A percentile compares a stretch with the other conserved stretches of the same genome.
phyloP scores from a whole-genome alignment of 1,284 basidiomycete species.

The Malassezia furfur region DNA sequence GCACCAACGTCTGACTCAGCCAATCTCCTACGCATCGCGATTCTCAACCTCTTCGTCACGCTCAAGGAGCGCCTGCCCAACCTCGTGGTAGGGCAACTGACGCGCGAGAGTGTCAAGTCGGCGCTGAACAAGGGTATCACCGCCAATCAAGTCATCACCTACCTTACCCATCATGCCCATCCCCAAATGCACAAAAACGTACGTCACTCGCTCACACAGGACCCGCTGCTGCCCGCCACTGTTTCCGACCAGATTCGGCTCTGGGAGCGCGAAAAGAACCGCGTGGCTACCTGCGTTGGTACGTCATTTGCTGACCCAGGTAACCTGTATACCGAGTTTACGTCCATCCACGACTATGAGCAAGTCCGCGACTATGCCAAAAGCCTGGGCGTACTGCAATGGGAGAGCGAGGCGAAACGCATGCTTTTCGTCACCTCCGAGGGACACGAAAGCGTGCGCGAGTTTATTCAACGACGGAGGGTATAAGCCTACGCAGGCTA shows the following conservation, averaged over 20 bases:
- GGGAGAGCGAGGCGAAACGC: conserved; percentile 62
- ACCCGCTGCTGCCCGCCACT: conserved; percentile 81
- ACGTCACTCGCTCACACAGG: conserved; percentile 53
- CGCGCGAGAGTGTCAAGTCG: conserved; percentile 84
- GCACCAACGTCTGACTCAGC: conserved; percentile 52
- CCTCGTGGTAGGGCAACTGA: conserved; percentile 86
- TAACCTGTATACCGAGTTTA: conserved; percentile 72
- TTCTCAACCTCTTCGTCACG: conserved; percentile 84
- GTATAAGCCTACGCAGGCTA: conserved; percentile 3
- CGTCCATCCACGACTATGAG: conserved; percentile 74
- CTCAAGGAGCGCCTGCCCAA: conserved; percentile 92
- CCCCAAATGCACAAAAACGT: conserved; percentile 94
- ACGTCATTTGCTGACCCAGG: conserved; percentile 16
- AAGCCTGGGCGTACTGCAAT: conserved; percentile 68
- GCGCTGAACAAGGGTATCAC: conserved; percentile 90
- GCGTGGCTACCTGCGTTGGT: conserved; percentile 56
- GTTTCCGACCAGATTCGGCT: conserved; percentile 96
- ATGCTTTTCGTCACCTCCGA: conserved; percentile 74
- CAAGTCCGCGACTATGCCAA: conserved; percentile 76
- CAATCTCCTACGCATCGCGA: conserved; percentile 90
- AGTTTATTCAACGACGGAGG: conserved; percentile 28
- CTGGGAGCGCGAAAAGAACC: conserved; percentile 93
- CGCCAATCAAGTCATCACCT: conserved; percentile 93
- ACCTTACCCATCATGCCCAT: conserved; percentile 86
- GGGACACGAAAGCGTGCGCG: conserved; percentile 50